Conservation (phyloP, 768 basidiomycete genomes). For the Phylloporus rhodoxanthus region DNA sequence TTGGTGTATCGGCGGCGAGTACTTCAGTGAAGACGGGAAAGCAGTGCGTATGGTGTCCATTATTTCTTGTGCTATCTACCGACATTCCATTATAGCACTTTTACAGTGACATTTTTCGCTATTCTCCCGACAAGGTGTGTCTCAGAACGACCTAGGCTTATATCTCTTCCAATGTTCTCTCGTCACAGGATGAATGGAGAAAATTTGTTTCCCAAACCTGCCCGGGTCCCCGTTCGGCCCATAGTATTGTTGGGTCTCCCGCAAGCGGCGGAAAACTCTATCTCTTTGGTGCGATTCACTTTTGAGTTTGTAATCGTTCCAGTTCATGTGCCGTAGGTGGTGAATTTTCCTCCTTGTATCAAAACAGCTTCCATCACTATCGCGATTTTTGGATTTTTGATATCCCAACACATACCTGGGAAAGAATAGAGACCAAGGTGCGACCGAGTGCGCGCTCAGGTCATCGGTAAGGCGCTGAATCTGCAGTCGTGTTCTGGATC, state of each 20-base stretch:
- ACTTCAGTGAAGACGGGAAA: slow-evolving; percentile 80
- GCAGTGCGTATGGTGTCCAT: slow-evolving; percentile 42
- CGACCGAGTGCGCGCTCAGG: slow-evolving; percentile 78
- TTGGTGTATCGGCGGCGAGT: slow-evolving; percentile 84
- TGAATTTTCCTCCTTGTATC: slow-evolving; percentile 79
- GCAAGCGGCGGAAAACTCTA: slow-evolving; percentile 83
- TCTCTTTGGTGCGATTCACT: slow-evolving; percentile 53
- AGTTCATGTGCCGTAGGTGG: slow-evolving; percentile 44
- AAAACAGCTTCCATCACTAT: slow-evolving; percentile 84
- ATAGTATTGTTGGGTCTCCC: slow-evolving; percentile 70
- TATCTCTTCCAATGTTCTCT: neutral
- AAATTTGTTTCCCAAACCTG: slow-evolving; percentile 78
- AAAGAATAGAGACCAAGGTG: slow-evolving; percentile 80
- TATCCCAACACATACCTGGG: slow-evolving; percentile 73
- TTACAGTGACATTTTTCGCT: slow-evolving; percentile 84
- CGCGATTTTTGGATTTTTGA: slow-evolving; percentile 89
- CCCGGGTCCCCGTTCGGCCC: slow-evolving; percentile 84
- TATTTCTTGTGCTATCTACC: neutral
- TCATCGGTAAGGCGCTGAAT: slow-evolving; percentile 47
- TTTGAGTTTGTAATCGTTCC: neutral
- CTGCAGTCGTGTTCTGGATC: neutral
- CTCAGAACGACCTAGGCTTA: neutral
- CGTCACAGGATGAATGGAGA: slow-evolving; percentile 75
- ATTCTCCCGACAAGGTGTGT: slow-evolving; percentile 71
- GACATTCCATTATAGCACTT: slow-evolving; percentile 45